Evolutionary conservation across 306 rosid species (phyloP), one percentile per base, ranked within the genome.

Genomic region (Macrotyloma uniflorum): DNA sequence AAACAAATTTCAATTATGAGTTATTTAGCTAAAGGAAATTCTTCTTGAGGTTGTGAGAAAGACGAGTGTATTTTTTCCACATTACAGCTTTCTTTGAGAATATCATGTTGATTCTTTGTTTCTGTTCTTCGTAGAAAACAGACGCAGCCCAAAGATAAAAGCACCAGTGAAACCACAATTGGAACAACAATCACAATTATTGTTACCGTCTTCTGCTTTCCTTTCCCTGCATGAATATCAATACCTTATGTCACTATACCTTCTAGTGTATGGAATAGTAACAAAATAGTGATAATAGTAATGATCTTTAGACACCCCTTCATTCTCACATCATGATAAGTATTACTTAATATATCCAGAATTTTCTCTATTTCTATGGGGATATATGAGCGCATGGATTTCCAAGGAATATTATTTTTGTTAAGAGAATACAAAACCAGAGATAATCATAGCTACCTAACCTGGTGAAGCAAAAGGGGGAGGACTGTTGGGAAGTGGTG

Each of bases 51-150:
- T 43, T 54, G 5, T 14, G n/a, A 64, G 63, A 20, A 30, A 79
- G 4, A 36, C 16, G 10, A 23, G 50, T 51, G 9, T 8, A 20
- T 40, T 30, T 33, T 43, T 33, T 54, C 49, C 36, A 38, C 70
- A 40, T 74, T 78, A 83, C 83, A 83, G 83, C 77, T 83, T 83
- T 83, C 87, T 80, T 76, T 76, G 76, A 84, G 85, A 71, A 71
- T 80, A 71, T 70, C 87, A 38, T 55, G 79, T 30, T 53, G 82
- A 50, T 38, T 80, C 76, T 70, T 80, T 70, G 72, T 47, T 75
- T 36, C 42, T 70, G 55, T 70, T 70, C 79, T 70, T 33, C 30
- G 12, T 46, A 63, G 67, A 70, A 84, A 63, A 36, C 36, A 79
- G 62, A 57, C 24, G 43, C 45, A 63, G 15, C 87, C 76, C 54